These are phyloP conservation scores for Boletus eberwhitei DNA, from an alignment of 768 basidiomycete genomes.

Conservation along the genomic window DNA sequence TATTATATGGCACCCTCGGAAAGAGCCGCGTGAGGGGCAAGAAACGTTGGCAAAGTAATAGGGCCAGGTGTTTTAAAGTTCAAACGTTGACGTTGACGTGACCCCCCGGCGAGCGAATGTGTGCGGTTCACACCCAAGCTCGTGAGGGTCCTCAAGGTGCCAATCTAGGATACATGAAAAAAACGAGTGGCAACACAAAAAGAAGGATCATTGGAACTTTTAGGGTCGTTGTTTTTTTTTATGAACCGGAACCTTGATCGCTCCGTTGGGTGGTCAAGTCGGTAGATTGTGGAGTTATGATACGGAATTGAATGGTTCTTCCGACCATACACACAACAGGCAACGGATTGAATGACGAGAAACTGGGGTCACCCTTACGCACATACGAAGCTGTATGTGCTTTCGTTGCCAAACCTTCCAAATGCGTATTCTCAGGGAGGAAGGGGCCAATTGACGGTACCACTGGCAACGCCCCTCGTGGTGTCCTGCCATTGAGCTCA, in stretches of 20 bases:
- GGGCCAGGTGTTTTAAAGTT: conserved; percentile 7
- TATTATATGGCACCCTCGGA: not conserved
- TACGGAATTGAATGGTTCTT: conserved; percentile 7
- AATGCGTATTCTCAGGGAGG: conserved; percentile 15
- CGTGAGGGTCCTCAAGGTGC: conserved; percentile 2
- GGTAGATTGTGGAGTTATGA: not conserved
- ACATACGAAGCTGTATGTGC: conserved; percentile 1
- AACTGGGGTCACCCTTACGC: conserved; percentile 3
- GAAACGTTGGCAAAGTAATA: not conserved
- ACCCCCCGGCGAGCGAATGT: conserved; percentile 1
- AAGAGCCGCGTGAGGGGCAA: not conserved
- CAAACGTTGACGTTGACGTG: conserved; percentile 14
- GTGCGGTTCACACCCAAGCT: conserved; percentile 13
- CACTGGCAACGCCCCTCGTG: conserved; percentile 23
- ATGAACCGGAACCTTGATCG: conserved; percentile 2
- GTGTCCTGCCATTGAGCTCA: conserved; percentile 21
- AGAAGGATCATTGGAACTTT: not conserved
- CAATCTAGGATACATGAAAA: conserved; percentile 25
- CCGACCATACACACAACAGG: not conserved
- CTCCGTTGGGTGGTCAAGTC: not conserved
- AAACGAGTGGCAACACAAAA: conserved; percentile 5
- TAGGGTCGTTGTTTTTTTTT: conserved; percentile 11
- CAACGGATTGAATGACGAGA: conserved; percentile 6
- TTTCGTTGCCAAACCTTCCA: conserved; percentile 30
- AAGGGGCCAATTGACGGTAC: conserved; percentile 1